Percentiles rank a stretch among this genome's conserved stretches.
These are phyloP conservation scores for Agaricus sinodeliciosus DNA, from an alignment of 768 basidiomycete genomes.

Conservation along the genomic window DNA sequence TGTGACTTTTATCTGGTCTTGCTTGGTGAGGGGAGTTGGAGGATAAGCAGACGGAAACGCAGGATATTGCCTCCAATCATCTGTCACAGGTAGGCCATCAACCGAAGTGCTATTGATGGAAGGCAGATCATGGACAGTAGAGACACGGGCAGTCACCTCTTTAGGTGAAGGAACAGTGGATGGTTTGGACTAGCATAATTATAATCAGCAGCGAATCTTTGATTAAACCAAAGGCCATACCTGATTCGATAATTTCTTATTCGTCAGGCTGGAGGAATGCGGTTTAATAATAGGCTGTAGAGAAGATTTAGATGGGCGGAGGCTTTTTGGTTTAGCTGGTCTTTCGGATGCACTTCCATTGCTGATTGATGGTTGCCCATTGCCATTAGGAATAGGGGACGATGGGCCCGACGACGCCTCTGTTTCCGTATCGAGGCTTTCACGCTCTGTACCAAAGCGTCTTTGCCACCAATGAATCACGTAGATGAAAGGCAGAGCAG, in stretches of 20 bases:
- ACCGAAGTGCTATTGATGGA: conserved; percentile 10
- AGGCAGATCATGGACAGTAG: conserved; percentile 11
- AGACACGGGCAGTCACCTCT: conserved; percentile 25
- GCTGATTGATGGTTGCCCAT: not conserved
- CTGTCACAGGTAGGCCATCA: conserved; percentile 19
- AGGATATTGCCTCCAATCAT: conserved; percentile 72
- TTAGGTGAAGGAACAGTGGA: conserved; percentile 27
- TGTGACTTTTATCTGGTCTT: conserved; percentile 24
- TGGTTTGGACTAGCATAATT: not conserved
- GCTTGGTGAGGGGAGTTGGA: conserved; percentile 49
- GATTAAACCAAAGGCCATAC: not conserved
- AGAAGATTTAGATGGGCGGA: not conserved
- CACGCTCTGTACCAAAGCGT: conserved; percentile 14
- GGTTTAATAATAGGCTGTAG: not conserved
- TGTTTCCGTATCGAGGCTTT: conserved; percentile 14
- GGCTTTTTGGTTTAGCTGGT: not conserved
- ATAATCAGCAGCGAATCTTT: not conserved
- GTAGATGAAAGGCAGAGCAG: conserved; percentile 32
- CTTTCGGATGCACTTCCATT: not conserved
- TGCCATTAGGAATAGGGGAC: not conserved
- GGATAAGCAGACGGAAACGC: conserved; percentile 76
- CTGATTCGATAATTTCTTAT: not conserved
- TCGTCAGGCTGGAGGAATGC: not conserved
- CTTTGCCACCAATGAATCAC: conserved; percentile 30
- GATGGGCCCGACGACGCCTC: conserved; percentile 17